Evolutionary conservation across 441 rosid species (phyloP).

Genomic region (Pelargonium hybrid): DNA sequence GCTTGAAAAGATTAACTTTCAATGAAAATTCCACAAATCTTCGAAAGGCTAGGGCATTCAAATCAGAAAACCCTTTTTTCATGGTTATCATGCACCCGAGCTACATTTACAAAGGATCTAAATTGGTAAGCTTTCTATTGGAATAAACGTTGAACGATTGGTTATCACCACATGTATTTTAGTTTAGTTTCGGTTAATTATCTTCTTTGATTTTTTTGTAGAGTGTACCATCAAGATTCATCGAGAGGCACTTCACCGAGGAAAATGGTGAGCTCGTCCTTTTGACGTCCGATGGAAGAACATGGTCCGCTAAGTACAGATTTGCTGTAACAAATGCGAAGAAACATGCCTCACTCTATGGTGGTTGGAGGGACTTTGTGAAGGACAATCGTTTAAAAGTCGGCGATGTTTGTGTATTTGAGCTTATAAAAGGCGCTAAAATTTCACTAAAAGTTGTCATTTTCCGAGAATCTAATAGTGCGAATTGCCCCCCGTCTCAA

Average conservation of each 20-base stretch:
- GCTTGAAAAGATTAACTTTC: not conserved
- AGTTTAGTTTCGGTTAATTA: not conserved
- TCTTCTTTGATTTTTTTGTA: too few relatives aligned
- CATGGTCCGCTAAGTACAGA: not conserved
- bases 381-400: not conserved
- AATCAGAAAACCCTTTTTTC: not conserved
- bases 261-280: not conserved
- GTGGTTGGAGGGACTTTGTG: not conserved
- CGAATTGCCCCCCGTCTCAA: not conserved
- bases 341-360: not conserved
- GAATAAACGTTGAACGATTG: not conserved
- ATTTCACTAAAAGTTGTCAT: not conserved
- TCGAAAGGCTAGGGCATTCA: not conserved
- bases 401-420: not conserved
- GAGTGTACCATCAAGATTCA: not conserved
- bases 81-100: not conserved
- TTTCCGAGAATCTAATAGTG: not conserved
- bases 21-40: not conserved
- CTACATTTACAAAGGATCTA: not conserved
- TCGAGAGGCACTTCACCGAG: not conserved
- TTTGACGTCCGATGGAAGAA: not conserved
- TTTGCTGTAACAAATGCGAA: not conserved
- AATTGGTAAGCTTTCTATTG: not conserved
- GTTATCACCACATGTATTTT: not conserved
- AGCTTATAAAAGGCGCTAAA: not conserved